Conservation (phyloP, 371 early-diverging fungal species). For the Mortierella sp. region DNA sequence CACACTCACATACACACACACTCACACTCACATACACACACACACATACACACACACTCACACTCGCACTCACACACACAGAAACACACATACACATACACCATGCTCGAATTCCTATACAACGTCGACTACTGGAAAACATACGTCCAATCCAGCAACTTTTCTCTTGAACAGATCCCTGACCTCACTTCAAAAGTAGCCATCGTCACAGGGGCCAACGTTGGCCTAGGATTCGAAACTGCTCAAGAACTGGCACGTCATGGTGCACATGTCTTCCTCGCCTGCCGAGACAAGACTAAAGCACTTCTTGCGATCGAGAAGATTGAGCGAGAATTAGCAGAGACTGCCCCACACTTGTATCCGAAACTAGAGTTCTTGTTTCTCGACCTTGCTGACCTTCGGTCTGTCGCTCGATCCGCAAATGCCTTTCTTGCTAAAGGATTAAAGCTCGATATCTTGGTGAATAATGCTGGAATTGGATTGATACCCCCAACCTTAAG, state of each 20-base stretch:
- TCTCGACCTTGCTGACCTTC: conserved; percentile 42
- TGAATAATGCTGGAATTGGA: conserved; percentile 51
- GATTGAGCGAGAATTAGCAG: conserved; percentile 60
- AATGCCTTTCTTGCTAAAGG: conserved; percentile 32
- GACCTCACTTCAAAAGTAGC: conserved; percentile 73
- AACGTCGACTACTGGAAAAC: conserved; percentile 54
- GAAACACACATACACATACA: neutral
- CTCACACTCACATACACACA: no score
- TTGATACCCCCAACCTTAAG: conserved; percentile 21
- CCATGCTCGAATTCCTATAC: conserved; percentile 42
- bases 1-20: no score
- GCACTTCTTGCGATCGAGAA: conserved; percentile 63
- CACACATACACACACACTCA: no score
- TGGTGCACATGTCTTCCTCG: conserved; percentile 65
- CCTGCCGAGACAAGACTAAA: conserved; percentile 66
- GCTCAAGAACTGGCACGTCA: conserved; percentile 71
- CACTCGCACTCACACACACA: no score
- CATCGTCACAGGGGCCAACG: conserved; percentile 81
- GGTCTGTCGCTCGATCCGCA: conserved; percentile 31
- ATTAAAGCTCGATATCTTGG: conserved; percentile 29
- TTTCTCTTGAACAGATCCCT: conserved; percentile 66
- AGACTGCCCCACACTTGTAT: conserved; percentile 38
- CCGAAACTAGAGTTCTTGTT: conserved; percentile 44
- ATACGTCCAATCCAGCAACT: conserved; percentile 27
- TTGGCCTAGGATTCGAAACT: conserved; percentile 77